These are phyloP conservation scores for Hypoxylon sp. DNA, from an alignment of 2,329 filamentous ascomycete species.

Conservation along the genomic window DNA sequence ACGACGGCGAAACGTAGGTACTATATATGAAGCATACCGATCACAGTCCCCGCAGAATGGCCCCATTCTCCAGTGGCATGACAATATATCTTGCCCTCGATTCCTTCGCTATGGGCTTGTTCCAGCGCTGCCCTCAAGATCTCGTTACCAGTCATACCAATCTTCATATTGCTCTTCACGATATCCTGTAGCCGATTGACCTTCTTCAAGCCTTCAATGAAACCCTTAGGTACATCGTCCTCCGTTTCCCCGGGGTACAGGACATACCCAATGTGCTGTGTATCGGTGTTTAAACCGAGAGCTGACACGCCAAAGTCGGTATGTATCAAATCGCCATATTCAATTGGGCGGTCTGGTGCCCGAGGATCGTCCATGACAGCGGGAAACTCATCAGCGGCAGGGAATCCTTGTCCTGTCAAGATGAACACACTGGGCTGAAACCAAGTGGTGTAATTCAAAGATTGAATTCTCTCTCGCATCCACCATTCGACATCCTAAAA, in stretches of 20 bases:
- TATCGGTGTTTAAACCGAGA: constrained; percentile 65
- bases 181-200: constrained; percentile 66
- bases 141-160: constrained; percentile 62
- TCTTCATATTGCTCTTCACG: constrained; percentile 60
- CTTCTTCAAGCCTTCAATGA: constrained; percentile 61
- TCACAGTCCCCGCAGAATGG: constrained; percentile 64
- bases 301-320: constrained; percentile 66
- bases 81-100: constrained; percentile 64
- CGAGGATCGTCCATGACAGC: constrained; percentile 38
- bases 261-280: constrained; percentile 67
- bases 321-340: constrained; percentile 64
- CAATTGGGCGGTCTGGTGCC: constrained; percentile 53
- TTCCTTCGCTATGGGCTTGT: constrained; percentile 61
- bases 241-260: constrained; percentile 60
- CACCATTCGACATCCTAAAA: constrained; percentile 65
- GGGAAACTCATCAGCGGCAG: constrained; percentile 47
- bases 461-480: constrained; percentile 65
- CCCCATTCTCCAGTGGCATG: constrained; percentile 68
- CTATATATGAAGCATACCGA: constrained; percentile 56
- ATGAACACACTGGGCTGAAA: constrained; percentile 65
- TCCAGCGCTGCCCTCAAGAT: constrained; percentile 59
- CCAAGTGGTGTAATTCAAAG: constrained; percentile 67
- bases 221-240: constrained; percentile 59
- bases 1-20: not conserved
- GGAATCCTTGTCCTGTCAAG: constrained; percentile 54